These are phyloP conservation scores for Avena sativa DNA, from an alignment of 176 grass and related monocot species.

Conservation along the genomic window DNA sequence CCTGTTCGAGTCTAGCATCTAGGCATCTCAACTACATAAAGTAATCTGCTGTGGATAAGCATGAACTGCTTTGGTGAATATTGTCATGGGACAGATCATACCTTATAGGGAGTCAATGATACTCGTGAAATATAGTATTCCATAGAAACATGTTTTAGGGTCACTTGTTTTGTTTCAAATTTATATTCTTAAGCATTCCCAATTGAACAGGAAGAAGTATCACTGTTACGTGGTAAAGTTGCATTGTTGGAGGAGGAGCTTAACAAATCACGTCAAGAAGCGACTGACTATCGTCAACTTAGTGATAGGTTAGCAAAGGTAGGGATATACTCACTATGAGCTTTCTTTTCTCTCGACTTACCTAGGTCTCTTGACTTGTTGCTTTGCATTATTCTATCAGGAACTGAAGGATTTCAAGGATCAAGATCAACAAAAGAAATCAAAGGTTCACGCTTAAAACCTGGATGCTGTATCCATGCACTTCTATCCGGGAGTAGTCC, in stretches of 20 bases:
- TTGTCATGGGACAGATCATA: background rate
- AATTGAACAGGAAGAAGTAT: constrained; percentile 75
- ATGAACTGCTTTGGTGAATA: constrained; percentile 26
- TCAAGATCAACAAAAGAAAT: constrained; percentile 83
- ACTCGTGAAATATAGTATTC: background rate
- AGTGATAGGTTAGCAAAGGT: constrained; percentile 84
- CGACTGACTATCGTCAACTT: constrained; percentile 57
- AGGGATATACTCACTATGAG: constrained; percentile 29
- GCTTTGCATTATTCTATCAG: constrained; percentile 57
- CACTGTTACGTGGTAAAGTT: constrained; percentile 72
- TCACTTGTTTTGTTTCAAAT: constrained; percentile 29
- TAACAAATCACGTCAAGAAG: constrained; percentile 73
- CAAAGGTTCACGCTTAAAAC: constrained; percentile 64
- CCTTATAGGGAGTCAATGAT: constrained; percentile 8
- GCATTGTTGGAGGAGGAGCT: constrained; percentile 85
- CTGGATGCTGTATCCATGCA: background rate
- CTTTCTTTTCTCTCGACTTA: constrained; percentile 35
- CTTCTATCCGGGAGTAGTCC: too few species aligned
- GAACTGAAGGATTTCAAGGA: constrained; percentile 97
- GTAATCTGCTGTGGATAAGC: constrained; percentile 24
- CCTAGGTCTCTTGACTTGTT: constrained; percentile 45
- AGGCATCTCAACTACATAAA: constrained; percentile 25
- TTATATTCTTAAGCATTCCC: constrained; percentile 34
- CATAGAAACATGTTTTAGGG: background rate
- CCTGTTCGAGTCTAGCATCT: constrained; percentile 30